phyloP scores from a whole-genome alignment of 139 green algal genomes.

The Volvox africanus region DNA sequence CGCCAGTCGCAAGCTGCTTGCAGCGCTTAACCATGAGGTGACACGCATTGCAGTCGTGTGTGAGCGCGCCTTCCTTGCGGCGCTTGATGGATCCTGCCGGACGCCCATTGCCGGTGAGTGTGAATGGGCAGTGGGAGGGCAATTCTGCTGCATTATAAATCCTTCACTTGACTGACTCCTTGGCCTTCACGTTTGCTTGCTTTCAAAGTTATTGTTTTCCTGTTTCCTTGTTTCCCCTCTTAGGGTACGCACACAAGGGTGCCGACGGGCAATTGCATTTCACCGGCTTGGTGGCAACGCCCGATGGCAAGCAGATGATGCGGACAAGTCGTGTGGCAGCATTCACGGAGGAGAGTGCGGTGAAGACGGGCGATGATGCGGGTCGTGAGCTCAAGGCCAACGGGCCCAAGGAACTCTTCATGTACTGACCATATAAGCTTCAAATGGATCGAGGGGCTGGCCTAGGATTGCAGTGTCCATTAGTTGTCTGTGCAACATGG shows the following conservation, averaged over 20 bases:
- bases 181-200: too few relatives aligned
- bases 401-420: conserved; percentile 50
- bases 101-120: conserved; percentile 94
- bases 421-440: conserved; percentile 31
- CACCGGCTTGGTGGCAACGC: conserved; percentile 90
- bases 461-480: too few relatives aligned
- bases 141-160: too few relatives aligned
- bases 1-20: conserved; percentile 76
- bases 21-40: conserved; percentile 97
- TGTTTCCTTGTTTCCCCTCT: not conserved
- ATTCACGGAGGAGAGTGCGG: conserved; percentile 75
- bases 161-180: too few relatives aligned
- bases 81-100: conserved; percentile 97
- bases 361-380: conserved; percentile 77
- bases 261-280: conserved; percentile 86
- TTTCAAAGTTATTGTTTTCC: not conserved
- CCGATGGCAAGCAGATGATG: conserved; percentile 90
- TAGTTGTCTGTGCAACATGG: too few relatives aligned
- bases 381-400: conserved; percentile 86
- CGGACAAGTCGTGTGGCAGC: conserved; percentile 65
- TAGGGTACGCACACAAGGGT: conserved; percentile 68
- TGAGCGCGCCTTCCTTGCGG: conserved; percentile 96
- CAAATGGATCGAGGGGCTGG: too few relatives aligned
- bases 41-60: conserved; percentile 94
- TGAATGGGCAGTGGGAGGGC: not conserved